Evolutionary conservation across 2,329 filamentous ascomycete species (phyloP).

Genomic region (Fusarium sp.): DNA sequence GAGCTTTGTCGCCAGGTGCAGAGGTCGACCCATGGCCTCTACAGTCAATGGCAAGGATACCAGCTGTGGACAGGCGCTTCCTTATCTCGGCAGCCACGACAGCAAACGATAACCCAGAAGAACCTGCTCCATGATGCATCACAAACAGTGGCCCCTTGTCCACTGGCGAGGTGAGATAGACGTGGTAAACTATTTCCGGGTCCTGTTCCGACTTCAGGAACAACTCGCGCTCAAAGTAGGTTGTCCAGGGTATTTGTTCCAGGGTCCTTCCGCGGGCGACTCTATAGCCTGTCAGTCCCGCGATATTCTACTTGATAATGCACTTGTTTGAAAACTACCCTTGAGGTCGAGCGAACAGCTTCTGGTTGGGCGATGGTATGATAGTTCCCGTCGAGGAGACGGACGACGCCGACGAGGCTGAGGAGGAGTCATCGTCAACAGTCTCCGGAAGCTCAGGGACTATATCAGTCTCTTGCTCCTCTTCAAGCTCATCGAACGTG

Average conservation of each 20-base stretch:
- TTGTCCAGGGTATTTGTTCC: conserved; percentile 85
- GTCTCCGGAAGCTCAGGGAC: conserved; percentile 63
- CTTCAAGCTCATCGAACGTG: conserved; percentile 67
- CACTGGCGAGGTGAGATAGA: conserved; percentile 87
- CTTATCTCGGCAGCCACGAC: conserved; percentile 83
- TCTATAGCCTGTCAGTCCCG: conserved; percentile 56
- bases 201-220: conserved; percentile 71
- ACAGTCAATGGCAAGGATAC: conserved; percentile 88
- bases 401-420: conserved; percentile 83
- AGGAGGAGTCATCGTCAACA: conserved; percentile 76
- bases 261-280: conserved; percentile 68
- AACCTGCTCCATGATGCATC: conserved; percentile 94
- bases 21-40: conserved; percentile 85
- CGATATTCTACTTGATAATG: conserved; percentile 22
- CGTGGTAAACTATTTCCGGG: conserved; percentile 78
- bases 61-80: conserved; percentile 82
- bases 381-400: conserved; percentile 94
- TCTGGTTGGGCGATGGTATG: conserved; percentile 81
- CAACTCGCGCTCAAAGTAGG: conserved; percentile 91
- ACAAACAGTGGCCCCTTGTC: conserved; percentile 87
- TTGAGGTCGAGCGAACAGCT: conserved; percentile 79
- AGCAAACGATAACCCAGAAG: conserved; percentile 93
- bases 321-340: conserved; percentile 63
- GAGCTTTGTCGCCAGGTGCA: conserved; percentile 57
- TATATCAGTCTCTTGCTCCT: conserved; percentile 65